Evolutionary conservation across 75 land plant species (phyloP).

Genomic region (Larix kaempferi): DNA sequence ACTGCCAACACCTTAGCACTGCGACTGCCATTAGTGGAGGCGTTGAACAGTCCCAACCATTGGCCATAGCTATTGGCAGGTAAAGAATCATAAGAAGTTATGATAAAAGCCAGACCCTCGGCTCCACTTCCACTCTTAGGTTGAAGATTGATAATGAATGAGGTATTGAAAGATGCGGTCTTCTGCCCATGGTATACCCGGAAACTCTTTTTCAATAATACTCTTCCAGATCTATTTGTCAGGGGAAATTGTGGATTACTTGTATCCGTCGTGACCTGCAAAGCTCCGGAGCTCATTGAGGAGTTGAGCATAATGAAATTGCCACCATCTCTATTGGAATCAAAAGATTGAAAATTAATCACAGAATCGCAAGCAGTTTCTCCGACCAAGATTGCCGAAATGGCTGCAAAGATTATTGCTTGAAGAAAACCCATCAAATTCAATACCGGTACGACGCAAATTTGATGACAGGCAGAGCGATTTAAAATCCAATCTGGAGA

Average conservation of each 20-base stretch:
- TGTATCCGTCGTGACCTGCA: background rate
- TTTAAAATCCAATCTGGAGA: no score
- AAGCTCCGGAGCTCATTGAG: background rate
- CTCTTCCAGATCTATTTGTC: background rate
- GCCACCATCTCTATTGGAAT: no score
- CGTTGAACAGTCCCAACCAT: conserved; percentile 57
- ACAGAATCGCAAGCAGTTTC: no score
- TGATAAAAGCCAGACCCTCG: conserved; percentile 56
- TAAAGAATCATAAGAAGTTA: conserved; percentile 10
- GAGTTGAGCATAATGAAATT: no score
- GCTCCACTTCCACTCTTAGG: conserved; percentile 11
- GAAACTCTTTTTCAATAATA: background rate
- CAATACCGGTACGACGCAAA: no score
- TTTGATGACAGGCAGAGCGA: no score
- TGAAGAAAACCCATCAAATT: no score
- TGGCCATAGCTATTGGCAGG: conserved; percentile 39
- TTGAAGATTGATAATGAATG: conserved; percentile 20
- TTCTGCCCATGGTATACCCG: background rate
- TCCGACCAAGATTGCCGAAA: no score
- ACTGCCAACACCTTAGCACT: conserved; percentile 31
- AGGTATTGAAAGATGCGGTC: conserved; percentile 37
- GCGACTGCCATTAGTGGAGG: conserved; percentile 30
- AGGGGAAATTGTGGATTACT: background rate
- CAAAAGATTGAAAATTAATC: no score
- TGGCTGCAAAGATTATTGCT: no score